Conservation (phyloP, 352 stramenopile genomes). For the Ophiocytium majus region DNA sequence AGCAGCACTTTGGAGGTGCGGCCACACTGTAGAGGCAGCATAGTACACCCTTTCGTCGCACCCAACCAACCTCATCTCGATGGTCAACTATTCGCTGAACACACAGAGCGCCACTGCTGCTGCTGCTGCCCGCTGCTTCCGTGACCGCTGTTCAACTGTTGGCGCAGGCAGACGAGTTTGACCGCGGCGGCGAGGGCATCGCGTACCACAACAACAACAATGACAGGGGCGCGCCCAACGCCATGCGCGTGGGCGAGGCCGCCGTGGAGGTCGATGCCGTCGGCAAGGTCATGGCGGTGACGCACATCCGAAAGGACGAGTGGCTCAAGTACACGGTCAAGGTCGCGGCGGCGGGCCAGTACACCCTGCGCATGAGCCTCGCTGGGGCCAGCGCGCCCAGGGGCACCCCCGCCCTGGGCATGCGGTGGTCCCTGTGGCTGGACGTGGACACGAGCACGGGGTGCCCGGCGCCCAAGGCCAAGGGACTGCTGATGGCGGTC, state of each 20-base stretch:
- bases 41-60: too few species aligned
- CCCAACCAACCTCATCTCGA: too few species aligned
- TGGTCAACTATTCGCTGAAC: too few species aligned
- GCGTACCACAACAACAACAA: slow-evolving; percentile 21
- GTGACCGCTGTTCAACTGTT: too few species aligned
- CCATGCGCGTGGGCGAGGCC: slow-evolving; percentile 11
- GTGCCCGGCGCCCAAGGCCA: background rate
- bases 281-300: background rate
- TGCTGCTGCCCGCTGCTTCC: too few species aligned
- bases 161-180: slow-evolving; percentile 3
- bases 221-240: background rate
- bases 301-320: background rate
- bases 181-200: slow-evolving; percentile 8
- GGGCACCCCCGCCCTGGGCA: background rate
- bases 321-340: slow-evolving; percentile 23
- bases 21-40: too few species aligned
- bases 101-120: too few species aligned
- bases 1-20: too few species aligned
- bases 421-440: slow-evolving; percentile 4
- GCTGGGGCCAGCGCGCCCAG: background rate
- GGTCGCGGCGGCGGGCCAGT: background rate
- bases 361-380: background rate
- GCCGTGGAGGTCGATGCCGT: background rate
- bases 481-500: background rate
- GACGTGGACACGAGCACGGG: background rate